Evolutionary conservation across 345 rosid species (phyloP).

Genomic region (Aquilaria malaccensis): DNA sequence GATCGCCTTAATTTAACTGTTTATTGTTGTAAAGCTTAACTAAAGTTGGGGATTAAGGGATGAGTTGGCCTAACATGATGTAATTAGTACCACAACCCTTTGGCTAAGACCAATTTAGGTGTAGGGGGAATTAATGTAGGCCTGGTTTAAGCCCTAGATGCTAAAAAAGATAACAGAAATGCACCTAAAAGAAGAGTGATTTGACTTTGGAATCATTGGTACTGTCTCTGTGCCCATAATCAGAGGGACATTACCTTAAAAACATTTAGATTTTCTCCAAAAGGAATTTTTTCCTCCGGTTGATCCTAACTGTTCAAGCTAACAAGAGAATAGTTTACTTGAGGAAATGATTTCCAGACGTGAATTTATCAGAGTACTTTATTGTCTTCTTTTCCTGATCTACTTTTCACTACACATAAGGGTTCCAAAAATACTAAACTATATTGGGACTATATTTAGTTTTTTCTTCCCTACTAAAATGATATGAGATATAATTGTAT

Average conservation of each 20-base stretch:
- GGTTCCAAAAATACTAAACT: too few species aligned
- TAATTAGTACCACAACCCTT: slow-evolving; percentile 17
- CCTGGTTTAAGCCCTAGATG: not conserved
- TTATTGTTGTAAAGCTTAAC: slow-evolving; percentile 25
- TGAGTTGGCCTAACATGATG: slow-evolving; percentile 28
- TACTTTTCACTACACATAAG: too few species aligned
- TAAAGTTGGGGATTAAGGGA: slow-evolving; percentile 17
- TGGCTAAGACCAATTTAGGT: slow-evolving; percentile 1
- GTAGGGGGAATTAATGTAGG: not conserved
- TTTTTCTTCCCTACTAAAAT: too few species aligned
- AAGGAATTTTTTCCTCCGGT: too few species aligned
- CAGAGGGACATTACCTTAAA: slow-evolving; percentile 10
- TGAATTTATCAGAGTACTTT: too few species aligned
- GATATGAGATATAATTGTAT: too few species aligned
- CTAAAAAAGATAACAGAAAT: not conserved
- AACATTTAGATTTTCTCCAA: not conserved
- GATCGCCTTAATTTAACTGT: slow-evolving; percentile 21
- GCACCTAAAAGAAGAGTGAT: too few species aligned
- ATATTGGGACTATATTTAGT: too few species aligned
- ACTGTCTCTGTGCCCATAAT: not conserved
- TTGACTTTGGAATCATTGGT: not conserved
- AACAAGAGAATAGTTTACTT: too few species aligned
- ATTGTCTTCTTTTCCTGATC: too few species aligned
- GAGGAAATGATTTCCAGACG: too few species aligned
- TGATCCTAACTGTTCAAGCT: too few species aligned